These are phyloP conservation scores for Sarocladiaceae sp. DNA, from an alignment of 2,329 filamentous ascomycete species.

Conservation along the genomic window DNA sequence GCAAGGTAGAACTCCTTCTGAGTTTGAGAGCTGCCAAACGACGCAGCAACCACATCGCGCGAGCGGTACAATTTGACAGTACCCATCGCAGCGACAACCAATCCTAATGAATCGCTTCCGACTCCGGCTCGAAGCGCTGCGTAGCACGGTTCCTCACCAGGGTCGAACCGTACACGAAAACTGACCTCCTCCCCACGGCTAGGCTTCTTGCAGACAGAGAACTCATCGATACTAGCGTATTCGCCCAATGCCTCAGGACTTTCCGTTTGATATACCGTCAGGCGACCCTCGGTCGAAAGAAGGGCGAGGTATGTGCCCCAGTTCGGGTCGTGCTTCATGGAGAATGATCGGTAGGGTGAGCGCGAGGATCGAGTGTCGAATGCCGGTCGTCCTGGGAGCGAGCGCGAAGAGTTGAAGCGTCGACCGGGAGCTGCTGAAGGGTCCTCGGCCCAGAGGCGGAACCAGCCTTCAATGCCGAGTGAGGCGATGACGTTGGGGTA, in stretches of 20 bases:
- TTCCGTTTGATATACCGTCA: slow-evolving; percentile 80
- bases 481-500: slow-evolving; percentile 83
- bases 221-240: slow-evolving; percentile 71
- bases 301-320: slow-evolving; percentile 70
- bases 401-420: slow-evolving; percentile 66
- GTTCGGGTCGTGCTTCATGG: slow-evolving; percentile 78
- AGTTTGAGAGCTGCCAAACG: slow-evolving; percentile 48
- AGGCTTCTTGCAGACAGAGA: slow-evolving; percentile 67
- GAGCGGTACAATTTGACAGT: slow-evolving; percentile 80
- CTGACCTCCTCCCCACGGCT: slow-evolving; percentile 78
- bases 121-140: slow-evolving; percentile 76
- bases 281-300: slow-evolving; percentile 74
- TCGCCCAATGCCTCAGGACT: slow-evolving; percentile 76
- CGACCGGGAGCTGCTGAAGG: slow-evolving; percentile 73
- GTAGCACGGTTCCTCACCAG: slow-evolving; percentile 78
- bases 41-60: slow-evolving; percentile 45
- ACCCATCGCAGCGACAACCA: slow-evolving; percentile 85
- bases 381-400: slow-evolving; percentile 42
- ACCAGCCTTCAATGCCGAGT: slow-evolving; percentile 83
- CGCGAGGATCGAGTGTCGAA: slow-evolving; percentile 55
- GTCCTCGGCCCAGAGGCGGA: slow-evolving; percentile 92
- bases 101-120: slow-evolving; percentile 68
- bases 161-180: slow-evolving; percentile 84
- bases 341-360: slow-evolving; percentile 71
- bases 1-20: slow-evolving; percentile 82